These are phyloP conservation scores for Meyerozyma athensensis DNA, from an alignment of 1,139 yeast genomes.

Conservation along the genomic window DNA sequence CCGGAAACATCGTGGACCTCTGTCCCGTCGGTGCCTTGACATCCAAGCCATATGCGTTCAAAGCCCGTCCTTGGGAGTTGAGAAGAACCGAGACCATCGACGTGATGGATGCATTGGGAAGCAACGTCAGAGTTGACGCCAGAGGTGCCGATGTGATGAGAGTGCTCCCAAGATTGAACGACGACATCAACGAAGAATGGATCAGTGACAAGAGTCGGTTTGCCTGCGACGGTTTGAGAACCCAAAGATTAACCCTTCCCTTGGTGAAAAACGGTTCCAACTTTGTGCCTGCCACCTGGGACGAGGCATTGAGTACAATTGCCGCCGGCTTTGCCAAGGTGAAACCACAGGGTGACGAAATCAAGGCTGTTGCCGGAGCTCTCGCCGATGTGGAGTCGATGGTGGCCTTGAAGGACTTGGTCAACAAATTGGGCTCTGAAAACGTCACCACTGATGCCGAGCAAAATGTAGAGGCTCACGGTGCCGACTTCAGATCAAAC, in stretches of 20 bases:
- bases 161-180: slow-evolving; percentile 80
- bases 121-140: slow-evolving; percentile 79
- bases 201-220: slow-evolving; percentile 83
- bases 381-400: slow-evolving; percentile 78
- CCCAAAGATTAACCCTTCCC: slow-evolving; percentile 83
- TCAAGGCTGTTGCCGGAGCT: slow-evolving; percentile 82
- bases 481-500: slow-evolving; percentile 73
- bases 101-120: slow-evolving; percentile 80
- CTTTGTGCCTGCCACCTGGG: slow-evolving; percentile 82
- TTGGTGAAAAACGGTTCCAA: slow-evolving; percentile 66
- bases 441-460: slow-evolving; percentile 71
- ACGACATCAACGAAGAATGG: slow-evolving; percentile 90
- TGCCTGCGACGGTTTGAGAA: slow-evolving; percentile 81
- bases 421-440: slow-evolving; percentile 76
- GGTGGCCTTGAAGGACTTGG: slow-evolving; percentile 76
- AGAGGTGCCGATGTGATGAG: slow-evolving; percentile 89
- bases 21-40: slow-evolving; percentile 95
- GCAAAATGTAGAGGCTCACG: slow-evolving; percentile 60
- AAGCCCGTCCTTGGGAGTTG: slow-evolving; percentile 92
- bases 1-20: slow-evolving; percentile 83
- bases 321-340: slow-evolving; percentile 58
- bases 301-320: slow-evolving; percentile 71
- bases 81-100: slow-evolving; percentile 87
- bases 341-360: slow-evolving; percentile 63
- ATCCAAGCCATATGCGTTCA: slow-evolving; percentile 85